These are phyloP conservation scores for Septoria petroselini DNA, from an alignment of 2,329 filamentous ascomycete species.

Conservation along the genomic window DNA sequence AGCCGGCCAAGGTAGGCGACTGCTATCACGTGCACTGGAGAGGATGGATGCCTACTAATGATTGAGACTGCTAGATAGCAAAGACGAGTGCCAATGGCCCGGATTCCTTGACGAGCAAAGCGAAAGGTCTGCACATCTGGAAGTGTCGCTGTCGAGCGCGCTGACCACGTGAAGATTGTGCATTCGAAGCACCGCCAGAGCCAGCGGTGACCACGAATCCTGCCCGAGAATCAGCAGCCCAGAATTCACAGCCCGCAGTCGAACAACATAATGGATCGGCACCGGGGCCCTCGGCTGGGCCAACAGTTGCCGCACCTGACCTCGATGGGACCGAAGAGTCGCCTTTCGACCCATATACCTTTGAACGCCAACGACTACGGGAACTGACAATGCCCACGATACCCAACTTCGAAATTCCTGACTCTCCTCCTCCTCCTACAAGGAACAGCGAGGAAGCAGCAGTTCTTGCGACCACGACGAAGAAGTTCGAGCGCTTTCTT, in stretches of 20 bases:
- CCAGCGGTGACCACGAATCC: neutral
- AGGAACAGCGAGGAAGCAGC: slow-evolving; percentile 34
- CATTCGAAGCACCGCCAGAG: neutral
- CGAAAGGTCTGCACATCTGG: neutral
- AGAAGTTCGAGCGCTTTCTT: slow-evolving; percentile 72
- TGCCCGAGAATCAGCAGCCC: neutral
- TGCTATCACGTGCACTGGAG: slow-evolving; percentile 28
- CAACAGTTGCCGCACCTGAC: slow-evolving; percentile 5
- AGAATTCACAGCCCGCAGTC: neutral
- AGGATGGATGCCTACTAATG: slow-evolving; percentile 49
- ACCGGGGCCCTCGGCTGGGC: slow-evolving; percentile 17
- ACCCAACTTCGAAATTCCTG: slow-evolving; percentile 70
- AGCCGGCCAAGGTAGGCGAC: slow-evolving; percentile 42
- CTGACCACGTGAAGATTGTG: neutral
- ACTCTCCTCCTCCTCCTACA: slow-evolving; percentile 60
- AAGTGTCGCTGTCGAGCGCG: neutral
- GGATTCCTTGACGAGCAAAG: neutral
- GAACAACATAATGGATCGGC: slow-evolving; percentile 6
- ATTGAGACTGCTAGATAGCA: slow-evolving; percentile 32
- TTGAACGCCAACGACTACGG: slow-evolving; percentile 62
- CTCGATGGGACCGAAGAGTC: slow-evolving; percentile 22
- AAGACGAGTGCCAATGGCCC: slow-evolving; percentile 22
- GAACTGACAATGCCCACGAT: slow-evolving; percentile 70
- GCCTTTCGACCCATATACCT: slow-evolving; percentile 63
- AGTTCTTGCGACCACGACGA: slow-evolving; percentile 46